phyloP scores from a whole-genome alignment of 108 stramenopile species.

The Epipyxis sp. region DNA sequence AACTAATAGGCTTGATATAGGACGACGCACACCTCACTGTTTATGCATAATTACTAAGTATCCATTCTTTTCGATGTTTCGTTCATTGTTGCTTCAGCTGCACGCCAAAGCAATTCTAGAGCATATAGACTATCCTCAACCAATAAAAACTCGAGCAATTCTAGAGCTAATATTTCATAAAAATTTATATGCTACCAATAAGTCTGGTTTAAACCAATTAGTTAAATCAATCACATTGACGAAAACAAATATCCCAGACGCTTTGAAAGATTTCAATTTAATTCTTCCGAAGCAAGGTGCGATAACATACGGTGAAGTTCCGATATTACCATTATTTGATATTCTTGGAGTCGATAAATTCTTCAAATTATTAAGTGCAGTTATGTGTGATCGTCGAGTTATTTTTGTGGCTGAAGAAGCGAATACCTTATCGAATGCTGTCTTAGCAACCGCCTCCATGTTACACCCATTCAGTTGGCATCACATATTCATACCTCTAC shows the following conservation, averaged over 20 bases:
- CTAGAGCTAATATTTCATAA: background rate
- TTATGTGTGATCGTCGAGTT: slow-evolving; percentile 43
- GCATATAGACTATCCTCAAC: background rate
- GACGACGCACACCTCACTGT: slow-evolving; percentile 25
- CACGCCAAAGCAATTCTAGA: slow-evolving; percentile 15
- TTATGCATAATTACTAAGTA: slow-evolving; percentile 31
- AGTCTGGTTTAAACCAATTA: background rate
- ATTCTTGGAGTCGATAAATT: slow-evolving; percentile 31
- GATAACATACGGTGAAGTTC: background rate
- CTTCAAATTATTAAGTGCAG: slow-evolving; percentile 41
- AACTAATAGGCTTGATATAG: slow-evolving; percentile 8
- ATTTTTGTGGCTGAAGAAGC: slow-evolving; percentile 36
- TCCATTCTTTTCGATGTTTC: slow-evolving; percentile 21
- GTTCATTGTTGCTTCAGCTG: background rate
- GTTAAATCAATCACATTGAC: no score
- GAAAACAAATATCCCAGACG: no score
- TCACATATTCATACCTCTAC: slow-evolving; percentile 43
- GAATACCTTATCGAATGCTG: slow-evolving; percentile 35
- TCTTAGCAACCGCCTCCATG: slow-evolving; percentile 40
- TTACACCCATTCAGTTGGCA: slow-evolving; percentile 51
- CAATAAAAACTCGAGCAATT: background rate
- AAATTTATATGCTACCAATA: background rate
- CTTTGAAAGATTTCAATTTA: background rate
- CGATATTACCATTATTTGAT: slow-evolving; percentile 4
- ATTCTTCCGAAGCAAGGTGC: background rate